Conservation (phyloP, 495 filamentous ascomycete species). For the Haplographium delicatum region DNA sequence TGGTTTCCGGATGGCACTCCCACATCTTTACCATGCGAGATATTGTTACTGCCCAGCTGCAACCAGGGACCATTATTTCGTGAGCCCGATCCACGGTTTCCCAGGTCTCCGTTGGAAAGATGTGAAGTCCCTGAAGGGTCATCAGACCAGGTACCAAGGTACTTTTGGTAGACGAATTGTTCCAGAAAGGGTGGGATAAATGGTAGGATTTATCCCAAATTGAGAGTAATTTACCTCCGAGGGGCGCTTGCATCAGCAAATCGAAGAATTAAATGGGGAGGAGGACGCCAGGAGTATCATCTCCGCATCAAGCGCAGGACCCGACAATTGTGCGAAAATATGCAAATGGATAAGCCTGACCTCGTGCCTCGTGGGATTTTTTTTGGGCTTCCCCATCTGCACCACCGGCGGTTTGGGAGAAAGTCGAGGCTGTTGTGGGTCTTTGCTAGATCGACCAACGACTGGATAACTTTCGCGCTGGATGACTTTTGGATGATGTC, state of each 20-base stretch:
- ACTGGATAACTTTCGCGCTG: too few species aligned
- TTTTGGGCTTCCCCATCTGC: too few species aligned
- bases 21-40: neutral
- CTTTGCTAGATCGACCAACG: too few species aligned
- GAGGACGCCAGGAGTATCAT: neutral
- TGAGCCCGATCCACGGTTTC: neutral
- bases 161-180: neutral
- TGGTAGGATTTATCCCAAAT: slow-evolving; percentile 1
- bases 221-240: neutral
- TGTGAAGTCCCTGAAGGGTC: neutral
- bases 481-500: too few species aligned
- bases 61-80: neutral
- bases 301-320: neutral
- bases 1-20: neutral
- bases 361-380: too few species aligned
- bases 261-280: neutral
- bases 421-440: too few species aligned
- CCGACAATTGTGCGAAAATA: slow-evolving; percentile 1
- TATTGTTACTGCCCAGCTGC: neutral
- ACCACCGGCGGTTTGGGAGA: too few species aligned
- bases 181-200: neutral
- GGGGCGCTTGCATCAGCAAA: neutral
- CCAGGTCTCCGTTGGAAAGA: neutral
- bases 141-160: slow-evolving; percentile 6
- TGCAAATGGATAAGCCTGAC: too few species aligned